phyloP scores from a whole-genome alignment of 345 rosid species.

The Physaria fendleri region DNA sequence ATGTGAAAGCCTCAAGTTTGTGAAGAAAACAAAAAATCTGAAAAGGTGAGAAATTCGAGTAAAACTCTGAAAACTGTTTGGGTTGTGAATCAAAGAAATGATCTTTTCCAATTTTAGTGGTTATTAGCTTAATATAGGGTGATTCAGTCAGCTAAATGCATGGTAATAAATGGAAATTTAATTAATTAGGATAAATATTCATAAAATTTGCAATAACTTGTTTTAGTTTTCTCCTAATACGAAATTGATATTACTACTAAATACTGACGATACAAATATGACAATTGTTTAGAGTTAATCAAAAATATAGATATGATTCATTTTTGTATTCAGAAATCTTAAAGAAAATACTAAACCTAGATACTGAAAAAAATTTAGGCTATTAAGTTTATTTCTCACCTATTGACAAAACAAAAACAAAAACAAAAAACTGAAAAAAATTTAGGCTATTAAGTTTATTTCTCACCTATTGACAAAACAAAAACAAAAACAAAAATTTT shows the following conservation, averaged over 20 bases:
- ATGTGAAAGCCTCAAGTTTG: too few species aligned
- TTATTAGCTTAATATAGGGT: neutral
- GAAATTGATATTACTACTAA: neutral
- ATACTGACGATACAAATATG: neutral
- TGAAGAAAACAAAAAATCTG: too few species aligned
- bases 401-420: neutral
- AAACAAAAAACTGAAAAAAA: neutral
- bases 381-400: neutral
- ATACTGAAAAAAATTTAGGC: neutral
- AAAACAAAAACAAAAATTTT: too few species aligned
- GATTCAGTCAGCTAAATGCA: neutral
- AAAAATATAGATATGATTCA: too few species aligned
- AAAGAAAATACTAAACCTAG: neutral
- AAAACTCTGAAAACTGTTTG: neutral
- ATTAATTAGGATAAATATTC: neutral
- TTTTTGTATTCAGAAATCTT: neutral
- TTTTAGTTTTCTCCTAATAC: neutral
- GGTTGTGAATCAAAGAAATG: neutral
- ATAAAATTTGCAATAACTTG: neutral
- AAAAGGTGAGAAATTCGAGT: neutral
- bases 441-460: neutral
- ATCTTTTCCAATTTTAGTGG: neutral
- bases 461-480: too few species aligned
- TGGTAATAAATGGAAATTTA: neutral
- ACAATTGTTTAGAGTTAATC: neutral